phyloP scores from a whole-genome alignment of 441 rosid genomes.

The Populus tomentosa region DNA sequence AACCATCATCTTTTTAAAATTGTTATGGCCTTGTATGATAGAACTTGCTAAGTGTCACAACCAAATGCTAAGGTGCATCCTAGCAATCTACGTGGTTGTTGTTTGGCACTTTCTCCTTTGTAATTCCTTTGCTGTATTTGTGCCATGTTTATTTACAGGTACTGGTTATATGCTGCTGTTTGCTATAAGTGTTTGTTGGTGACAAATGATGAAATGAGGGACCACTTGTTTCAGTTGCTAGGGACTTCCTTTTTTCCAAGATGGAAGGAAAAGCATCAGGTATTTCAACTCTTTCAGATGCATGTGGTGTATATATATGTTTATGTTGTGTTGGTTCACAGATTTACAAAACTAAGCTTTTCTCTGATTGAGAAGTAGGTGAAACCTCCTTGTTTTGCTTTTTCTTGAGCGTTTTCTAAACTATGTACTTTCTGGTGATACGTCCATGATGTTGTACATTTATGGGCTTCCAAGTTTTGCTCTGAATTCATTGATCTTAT shows the following conservation, averaged over 20 bases:
- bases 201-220: constrained; percentile 97
- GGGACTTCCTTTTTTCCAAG: constrained; percentile 90
- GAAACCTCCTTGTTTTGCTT: background rate
- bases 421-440: background rate
- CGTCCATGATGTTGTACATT: background rate
- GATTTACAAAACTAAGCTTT: background rate
- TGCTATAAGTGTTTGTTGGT: constrained; percentile 68
- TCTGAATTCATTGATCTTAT: background rate
- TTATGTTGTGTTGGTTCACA: background rate
- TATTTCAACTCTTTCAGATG: constrained; percentile 8
- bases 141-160: constrained; percentile 45
- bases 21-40: background rate
- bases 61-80: background rate
- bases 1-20: background rate
- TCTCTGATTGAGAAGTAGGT: background rate
- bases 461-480: background rate
- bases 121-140: background rate
- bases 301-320: background rate
- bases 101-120: background rate
- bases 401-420: background rate
- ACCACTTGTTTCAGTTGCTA: constrained; percentile 80
- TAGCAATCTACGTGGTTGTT: background rate
- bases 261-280: constrained; percentile 99
- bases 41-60: background rate
- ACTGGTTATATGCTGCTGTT: constrained; percentile 95